phyloP scores from a whole-genome alignment of 2,329 filamentous ascomycete species.

The Byssoonygena ceratinophila region DNA sequence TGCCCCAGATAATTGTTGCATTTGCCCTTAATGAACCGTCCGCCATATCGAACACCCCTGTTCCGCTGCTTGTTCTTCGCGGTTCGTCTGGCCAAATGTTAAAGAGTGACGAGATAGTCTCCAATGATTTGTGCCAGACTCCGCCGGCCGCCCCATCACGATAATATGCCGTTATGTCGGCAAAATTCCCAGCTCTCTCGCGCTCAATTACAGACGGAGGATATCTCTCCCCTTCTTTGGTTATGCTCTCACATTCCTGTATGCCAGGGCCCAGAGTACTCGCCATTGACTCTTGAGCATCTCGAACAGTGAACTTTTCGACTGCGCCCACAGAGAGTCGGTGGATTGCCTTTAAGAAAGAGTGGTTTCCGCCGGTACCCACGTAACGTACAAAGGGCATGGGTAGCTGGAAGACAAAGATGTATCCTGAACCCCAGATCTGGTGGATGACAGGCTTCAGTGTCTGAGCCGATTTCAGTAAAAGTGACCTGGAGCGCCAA shows the following conservation, averaged over 20 bases:
- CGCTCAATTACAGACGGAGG: constrained; percentile 34
- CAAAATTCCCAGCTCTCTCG: constrained; percentile 37
- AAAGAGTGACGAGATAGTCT: constrained; percentile 41
- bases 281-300: constrained; percentile 41
- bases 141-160: constrained; percentile 39
- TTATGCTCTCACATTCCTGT: constrained; percentile 34
- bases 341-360: constrained; percentile 39
- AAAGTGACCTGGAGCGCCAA: constrained; percentile 34
- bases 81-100: constrained; percentile 29
- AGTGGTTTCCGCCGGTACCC: constrained; percentile 42
- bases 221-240: constrained; percentile 28
- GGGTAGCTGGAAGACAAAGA: constrained; percentile 46
- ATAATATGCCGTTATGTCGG: constrained; percentile 45
- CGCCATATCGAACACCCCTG: constrained; percentile 37
- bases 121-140: constrained; percentile 44
- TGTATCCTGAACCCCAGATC: constrained; percentile 42
- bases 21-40: constrained; percentile 43
- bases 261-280: constrained; percentile 42
- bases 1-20: constrained; percentile 46
- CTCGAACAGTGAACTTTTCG: constrained; percentile 25
- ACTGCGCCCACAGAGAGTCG: constrained; percentile 28
- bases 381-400: constrained; percentile 35
- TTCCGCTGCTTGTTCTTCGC: constrained; percentile 29
- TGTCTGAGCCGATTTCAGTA: constrained; percentile 36
- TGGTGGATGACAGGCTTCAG: constrained; percentile 43